Conservation (phyloP, 192 early-diverging fungal genomes). For the Entophlyctis helioformis region DNA sequence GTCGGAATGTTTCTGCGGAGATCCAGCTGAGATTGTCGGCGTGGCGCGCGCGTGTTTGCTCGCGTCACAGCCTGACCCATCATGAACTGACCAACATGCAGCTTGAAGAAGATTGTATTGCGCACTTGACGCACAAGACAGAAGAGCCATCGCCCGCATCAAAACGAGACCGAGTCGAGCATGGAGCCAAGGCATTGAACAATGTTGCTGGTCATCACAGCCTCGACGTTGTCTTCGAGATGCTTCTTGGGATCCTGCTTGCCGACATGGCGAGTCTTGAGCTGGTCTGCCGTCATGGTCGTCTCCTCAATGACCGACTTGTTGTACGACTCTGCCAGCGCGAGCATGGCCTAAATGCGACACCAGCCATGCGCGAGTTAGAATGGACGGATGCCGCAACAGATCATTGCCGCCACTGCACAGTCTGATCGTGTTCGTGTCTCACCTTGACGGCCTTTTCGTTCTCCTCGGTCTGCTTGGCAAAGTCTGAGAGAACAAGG, state of each 20-base stretch:
- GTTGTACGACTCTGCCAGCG: conserved; percentile 85
- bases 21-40: too few relatives aligned
- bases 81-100: too few relatives aligned
- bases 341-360: conserved; percentile 82
- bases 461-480: conserved; percentile 69
- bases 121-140: too few relatives aligned
- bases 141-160: conserved; percentile 1
- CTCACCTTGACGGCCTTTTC: conserved; percentile 72
- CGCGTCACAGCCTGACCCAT: too few relatives aligned
- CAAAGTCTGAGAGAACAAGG: conserved; percentile 72
- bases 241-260: conserved; percentile 99
- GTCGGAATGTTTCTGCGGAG: too few relatives aligned
- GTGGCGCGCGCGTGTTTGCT: too few relatives aligned
- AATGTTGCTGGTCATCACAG: conserved; percentile 91
- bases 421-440: not conserved
- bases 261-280: conserved; percentile 98
- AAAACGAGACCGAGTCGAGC: conserved; percentile 68
- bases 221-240: conserved; percentile 84
- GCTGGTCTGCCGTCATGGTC: conserved; percentile 82
- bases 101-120: too few relatives aligned
- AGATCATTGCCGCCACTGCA: too few relatives aligned
- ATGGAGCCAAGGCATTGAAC: conserved; percentile 89
- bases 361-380: too few relatives aligned
- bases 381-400: too few relatives aligned
- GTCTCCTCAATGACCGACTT: conserved; percentile 97